Percentiles rank a stretch among this genome's conserved stretches.
Conservation (phyloP, 2,329 filamentous ascomycete genomes). For the Penicillium crustosum region DNA sequence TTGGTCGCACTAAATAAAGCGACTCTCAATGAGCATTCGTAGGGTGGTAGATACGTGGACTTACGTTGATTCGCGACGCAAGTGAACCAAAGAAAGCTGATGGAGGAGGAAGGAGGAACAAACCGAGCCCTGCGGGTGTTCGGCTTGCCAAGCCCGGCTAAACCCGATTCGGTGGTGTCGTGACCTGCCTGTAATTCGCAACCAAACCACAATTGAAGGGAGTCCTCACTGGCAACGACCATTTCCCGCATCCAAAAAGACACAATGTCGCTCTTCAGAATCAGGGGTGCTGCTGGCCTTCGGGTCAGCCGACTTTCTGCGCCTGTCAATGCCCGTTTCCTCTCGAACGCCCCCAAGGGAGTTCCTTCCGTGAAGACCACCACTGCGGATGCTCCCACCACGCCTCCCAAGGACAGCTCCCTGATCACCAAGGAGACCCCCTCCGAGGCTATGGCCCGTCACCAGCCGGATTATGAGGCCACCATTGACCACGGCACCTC, state of each 20-base stretch:
- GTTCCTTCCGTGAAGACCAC: slow-evolving; percentile 57
- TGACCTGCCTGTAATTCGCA: slow-evolving; percentile 35
- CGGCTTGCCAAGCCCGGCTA: slow-evolving; percentile 37
- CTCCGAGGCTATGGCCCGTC: slow-evolving; percentile 55
- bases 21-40: not conserved
- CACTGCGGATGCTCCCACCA: slow-evolving; percentile 46
- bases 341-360: slow-evolving; percentile 42
- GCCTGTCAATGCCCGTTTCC: slow-evolving; percentile 39
- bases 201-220: slow-evolving; percentile 31
- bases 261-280: slow-evolving; percentile 67
- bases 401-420: slow-evolving; percentile 40
- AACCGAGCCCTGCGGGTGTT: slow-evolving; percentile 39
- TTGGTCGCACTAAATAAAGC: slow-evolving; percentile 20
- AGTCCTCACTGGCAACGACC: slow-evolving; percentile 33
- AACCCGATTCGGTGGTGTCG: slow-evolving; percentile 35
- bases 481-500: slow-evolving; percentile 86
- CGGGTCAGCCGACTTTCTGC: slow-evolving; percentile 32
- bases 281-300: slow-evolving; percentile 42
- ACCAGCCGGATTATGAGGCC: slow-evolving; percentile 78
- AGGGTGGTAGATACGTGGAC: slow-evolving; percentile 7
- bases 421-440: slow-evolving; percentile 54
- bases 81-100: slow-evolving; percentile 35
- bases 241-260: slow-evolving; percentile 19
- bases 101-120: slow-evolving; percentile 31
- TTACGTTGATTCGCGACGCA: slow-evolving; percentile 36